Evolutionary conservation across 108 stramenopile species (phyloP).

Genomic region (Cyclotella kingstonii): DNA sequence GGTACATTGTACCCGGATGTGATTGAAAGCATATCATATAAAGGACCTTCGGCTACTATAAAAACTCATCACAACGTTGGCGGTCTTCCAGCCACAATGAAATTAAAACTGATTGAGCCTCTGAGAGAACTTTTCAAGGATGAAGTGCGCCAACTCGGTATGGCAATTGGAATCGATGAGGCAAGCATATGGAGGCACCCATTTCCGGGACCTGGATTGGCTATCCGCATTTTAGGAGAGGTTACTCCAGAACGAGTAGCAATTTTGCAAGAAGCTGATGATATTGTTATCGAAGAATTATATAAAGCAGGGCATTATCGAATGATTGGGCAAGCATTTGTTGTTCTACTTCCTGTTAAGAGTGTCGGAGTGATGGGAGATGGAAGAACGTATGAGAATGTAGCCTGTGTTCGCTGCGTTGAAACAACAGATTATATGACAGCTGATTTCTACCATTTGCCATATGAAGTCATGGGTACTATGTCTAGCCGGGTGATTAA

Average conservation of each 20-base stretch:
- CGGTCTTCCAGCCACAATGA: slow-evolving; percentile 93
- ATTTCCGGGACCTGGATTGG: slow-evolving; percentile 99
- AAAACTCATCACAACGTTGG: slow-evolving; percentile 99
- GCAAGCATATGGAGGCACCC: slow-evolving; percentile 96
- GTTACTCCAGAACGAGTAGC: slow-evolving; percentile 86
- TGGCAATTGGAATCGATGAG: slow-evolving; percentile 94
- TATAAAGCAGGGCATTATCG: slow-evolving; percentile 88
- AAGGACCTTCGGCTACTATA: slow-evolving; percentile 98
- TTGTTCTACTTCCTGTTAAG: slow-evolving; percentile 93
- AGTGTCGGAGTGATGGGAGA: slow-evolving; percentile 99
- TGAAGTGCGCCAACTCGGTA: slow-evolving; percentile 89
- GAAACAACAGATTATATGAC: slow-evolving; percentile 99
- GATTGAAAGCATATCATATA: slow-evolving; percentile 98
- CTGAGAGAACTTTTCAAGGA: slow-evolving; percentile 99
- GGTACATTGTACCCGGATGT: slow-evolving; percentile 99
- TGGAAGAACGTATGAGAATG: slow-evolving; percentile 92
- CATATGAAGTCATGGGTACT: slow-evolving; percentile 91
- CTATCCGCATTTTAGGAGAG: slow-evolving; percentile 94
- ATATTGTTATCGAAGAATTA: slow-evolving; percentile 94
- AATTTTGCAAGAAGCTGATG: slow-evolving; percentile 94
- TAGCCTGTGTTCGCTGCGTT: slow-evolving; percentile 90
- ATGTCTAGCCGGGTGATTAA: slow-evolving; percentile 97
- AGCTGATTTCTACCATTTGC: slow-evolving; percentile 97
- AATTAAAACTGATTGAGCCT: slow-evolving; percentile 96
- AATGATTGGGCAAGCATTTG: slow-evolving; percentile 97